Evolutionary conservation across 352 stramenopile species (phyloP).

Genomic region (Pythium apleroticum): DNA sequence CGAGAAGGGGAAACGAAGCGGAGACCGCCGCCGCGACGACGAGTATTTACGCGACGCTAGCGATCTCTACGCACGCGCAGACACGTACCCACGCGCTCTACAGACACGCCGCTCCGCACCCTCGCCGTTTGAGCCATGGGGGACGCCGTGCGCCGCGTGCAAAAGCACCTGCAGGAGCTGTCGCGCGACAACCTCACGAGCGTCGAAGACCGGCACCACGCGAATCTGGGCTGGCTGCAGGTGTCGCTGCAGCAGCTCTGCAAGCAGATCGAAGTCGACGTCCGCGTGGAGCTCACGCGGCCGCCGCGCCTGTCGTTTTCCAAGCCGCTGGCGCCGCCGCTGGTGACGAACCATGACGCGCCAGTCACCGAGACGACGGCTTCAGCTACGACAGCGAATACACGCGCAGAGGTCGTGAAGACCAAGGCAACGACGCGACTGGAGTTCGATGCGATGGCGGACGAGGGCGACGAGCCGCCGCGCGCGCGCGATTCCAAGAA

Average conservation of each 20-base stretch:
- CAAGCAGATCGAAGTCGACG: slow-evolving; percentile 46
- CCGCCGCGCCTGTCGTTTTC: slow-evolving; percentile 25
- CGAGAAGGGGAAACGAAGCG: neutral
- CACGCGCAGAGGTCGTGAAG: slow-evolving; percentile 17
- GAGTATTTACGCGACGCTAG: slow-evolving; percentile 3
- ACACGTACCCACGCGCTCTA: neutral
- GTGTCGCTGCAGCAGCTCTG: slow-evolving; percentile 50
- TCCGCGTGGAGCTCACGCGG: slow-evolving; percentile 41
- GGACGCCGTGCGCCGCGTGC: slow-evolving; percentile 66
- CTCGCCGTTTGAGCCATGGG: slow-evolving; percentile 35
- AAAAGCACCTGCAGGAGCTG: slow-evolving; percentile 49
- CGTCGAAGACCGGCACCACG: slow-evolving; percentile 45
- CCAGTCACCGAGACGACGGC: neutral
- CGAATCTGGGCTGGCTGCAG: slow-evolving; percentile 51
- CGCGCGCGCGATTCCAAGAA: slow-evolving; percentile 19
- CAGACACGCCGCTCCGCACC: neutral
- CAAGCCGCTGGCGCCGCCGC: slow-evolving; percentile 15
- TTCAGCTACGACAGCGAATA: slow-evolving; percentile 10
- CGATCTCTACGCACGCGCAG: slow-evolving; percentile 1
- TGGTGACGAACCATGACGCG: slow-evolving; percentile 5
- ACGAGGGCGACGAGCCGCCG: slow-evolving; percentile 6
- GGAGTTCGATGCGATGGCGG: slow-evolving; percentile 15
- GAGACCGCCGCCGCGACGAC: slow-evolving; percentile 15
- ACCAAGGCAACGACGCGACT: slow-evolving; percentile 12
- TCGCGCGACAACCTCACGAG: slow-evolving; percentile 51